Base-by-base conservation (phyloP, 805 yeast species). In the Suhomyces xylopsoci region DNA sequence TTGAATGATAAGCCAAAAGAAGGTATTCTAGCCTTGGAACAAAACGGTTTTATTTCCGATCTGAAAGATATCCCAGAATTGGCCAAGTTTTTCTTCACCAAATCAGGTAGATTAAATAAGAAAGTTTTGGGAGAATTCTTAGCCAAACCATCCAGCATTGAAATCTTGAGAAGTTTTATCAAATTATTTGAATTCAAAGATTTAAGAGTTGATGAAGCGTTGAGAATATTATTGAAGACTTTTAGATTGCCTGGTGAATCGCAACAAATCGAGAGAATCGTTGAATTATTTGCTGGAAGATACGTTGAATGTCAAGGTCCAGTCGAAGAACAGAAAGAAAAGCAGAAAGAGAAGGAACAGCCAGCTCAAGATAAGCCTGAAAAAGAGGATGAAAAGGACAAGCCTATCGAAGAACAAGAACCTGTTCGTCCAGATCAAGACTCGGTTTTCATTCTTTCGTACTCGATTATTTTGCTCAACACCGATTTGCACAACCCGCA, bases 211-310 rank as follows among this genome's bases (percentile, higher is more conserved):
- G 99, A 94, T 68, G 97, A 93, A 68, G 97, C 97, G 0, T 74
- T 94, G 49, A 80, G 99, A 62, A 78, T 88, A 51, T 68, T 94
- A 54, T 76, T 96, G 58, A 87, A 88, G 52, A 81, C 88, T 19
- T 93, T 94, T 65, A 81, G 99, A 67, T 77, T 94, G 47, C 98
- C 98, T 1, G 99, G 99, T 54, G 99, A 94, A 70, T 88, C 97
- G 0, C 98, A 91, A 64, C 97, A 90, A 67, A 94, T 94, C 65
- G 99, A 94, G 67, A 80, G 97, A 62, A 82, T 93, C 14, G 87
- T 94, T 26, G 97, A 93, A 62, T 76, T 83, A 5, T 94, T 94
- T 69, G 91, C 96, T 2, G 85, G 83, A 42, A 82, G 88, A 53
- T 94, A 90, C 69, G 88, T 89, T 12, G 76, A 74, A 17, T 84